Evolutionary conservation across 225 moss, liverwort and hornwort genomes (phyloP).

Genomic region (Antitrichia curtipendula): DNA sequence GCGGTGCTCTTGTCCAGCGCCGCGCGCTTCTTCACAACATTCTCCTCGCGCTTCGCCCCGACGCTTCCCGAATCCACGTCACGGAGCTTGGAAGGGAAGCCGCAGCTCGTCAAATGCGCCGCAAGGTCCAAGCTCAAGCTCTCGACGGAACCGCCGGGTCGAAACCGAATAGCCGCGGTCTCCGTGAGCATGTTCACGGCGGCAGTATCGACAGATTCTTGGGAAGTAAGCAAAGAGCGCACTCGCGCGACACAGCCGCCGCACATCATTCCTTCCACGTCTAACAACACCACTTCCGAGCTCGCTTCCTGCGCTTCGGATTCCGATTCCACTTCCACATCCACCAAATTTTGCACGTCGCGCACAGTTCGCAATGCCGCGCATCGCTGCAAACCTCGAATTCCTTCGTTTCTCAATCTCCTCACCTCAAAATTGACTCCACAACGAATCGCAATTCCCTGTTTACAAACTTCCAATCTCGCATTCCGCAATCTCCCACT

Average conservation of each 20-base stretch:
- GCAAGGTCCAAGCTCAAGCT: slow-evolving; percentile 51
- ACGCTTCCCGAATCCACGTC: slow-evolving; percentile 36
- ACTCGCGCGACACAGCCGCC: slow-evolving; percentile 94
- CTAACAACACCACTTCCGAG: slow-evolving; percentile 52
- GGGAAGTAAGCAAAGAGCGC: slow-evolving; percentile 49
- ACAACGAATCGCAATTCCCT: background rate
- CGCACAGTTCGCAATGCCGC: slow-evolving; percentile 9
- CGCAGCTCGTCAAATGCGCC: slow-evolving; percentile 46
- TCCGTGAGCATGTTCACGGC: slow-evolving; percentile 93
- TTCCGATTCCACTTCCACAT: background rate
- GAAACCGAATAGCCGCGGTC: slow-evolving; percentile 73
- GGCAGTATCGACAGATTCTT: slow-evolving; percentile 53
- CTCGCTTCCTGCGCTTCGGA: background rate
- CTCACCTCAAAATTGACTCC: background rate
- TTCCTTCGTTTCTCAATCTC: background rate
- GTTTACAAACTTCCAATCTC: background rate
- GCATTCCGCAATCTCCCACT: background rate
- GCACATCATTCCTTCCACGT: slow-evolving; percentile 98
- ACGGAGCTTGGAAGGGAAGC: slow-evolving; percentile 65
- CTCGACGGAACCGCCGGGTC: background rate
- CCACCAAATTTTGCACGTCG: slow-evolving; percentile 5
- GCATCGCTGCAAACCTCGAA: background rate
- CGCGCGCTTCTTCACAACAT: slow-evolving; percentile 53
- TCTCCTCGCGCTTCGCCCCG: slow-evolving; percentile 52
- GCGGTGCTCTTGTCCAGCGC: slow-evolving; percentile 54